Base-by-base conservation (phyloP, 139 green algal genomes). In the Prasinococcaceae sp. region DNA sequence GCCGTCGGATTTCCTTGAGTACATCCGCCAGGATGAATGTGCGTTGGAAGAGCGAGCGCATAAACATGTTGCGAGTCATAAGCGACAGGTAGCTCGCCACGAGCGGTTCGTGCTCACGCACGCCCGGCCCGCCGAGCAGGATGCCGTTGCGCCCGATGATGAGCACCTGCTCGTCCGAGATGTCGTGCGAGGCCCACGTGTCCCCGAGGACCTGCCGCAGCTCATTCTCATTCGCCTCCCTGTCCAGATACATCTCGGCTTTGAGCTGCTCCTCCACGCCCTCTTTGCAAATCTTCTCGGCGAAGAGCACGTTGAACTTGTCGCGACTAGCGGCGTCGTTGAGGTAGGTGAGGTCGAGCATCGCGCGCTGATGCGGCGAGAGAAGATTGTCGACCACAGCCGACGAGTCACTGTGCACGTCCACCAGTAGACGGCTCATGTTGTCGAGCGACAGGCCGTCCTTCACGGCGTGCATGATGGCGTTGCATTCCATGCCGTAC, bases 241-340 rank as follows among this genome's bases (percentile, higher is more conserved):
- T 16, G 30, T 61, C 54, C 8, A 61, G 20, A 16, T 48, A 53
- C 19, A 47, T 22, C 19, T 45, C 30, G 26, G 44, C 54, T 42
- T 4, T 33, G n/a, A 47, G 9, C 17, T 51, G 35, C n/a, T n/a
- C n/a, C n/a, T n/a, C n/a, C n/a, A n/a, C n/a, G n/a, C n/a, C n/a
- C 32, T 23, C 35, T 25, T 4, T 22, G 4, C 17, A 5, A 5
- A 45, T 45, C 2, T 38, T n/a, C 16, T 30, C 19, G 9, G 55
- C 44, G 25, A 63, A 16, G 45, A 63, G 39, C 30, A 30, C 30
- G 43, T 25, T 47, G 46, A 55, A 63, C 45, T 63, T 63, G 36
- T 55, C 45, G 20, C 55, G 43, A 20, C 24, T 63, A 28, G 27
- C 25, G 20, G 44, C 9, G 16, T 55, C 45, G 28, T 51, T 51